Evolutionary conservation across 2,329 filamentous ascomycete genomes (phyloP).

Genomic region (Fusarium miscanthi): DNA sequence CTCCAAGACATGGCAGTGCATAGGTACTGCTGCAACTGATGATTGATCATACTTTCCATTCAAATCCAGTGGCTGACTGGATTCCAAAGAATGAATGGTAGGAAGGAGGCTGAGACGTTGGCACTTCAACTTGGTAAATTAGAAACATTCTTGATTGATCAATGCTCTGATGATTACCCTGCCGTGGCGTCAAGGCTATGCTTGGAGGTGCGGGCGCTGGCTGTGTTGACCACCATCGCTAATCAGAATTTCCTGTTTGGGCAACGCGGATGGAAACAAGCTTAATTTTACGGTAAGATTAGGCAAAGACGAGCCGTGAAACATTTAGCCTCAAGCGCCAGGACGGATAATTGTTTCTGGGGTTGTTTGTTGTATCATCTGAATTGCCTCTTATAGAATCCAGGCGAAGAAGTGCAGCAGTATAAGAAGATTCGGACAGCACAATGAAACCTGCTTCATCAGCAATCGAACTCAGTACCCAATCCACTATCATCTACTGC

Average conservation of each 20-base stretch:
- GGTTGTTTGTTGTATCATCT: background rate
- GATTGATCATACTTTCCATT: background rate
- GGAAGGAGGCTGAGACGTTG: background rate
- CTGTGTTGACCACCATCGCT: background rate
- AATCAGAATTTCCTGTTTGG: background rate
- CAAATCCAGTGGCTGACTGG: background rate
- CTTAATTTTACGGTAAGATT: background rate
- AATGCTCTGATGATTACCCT: background rate
- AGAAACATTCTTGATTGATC: background rate
- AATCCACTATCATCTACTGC: background rate
- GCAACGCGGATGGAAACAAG: background rate
- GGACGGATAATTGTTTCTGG: background rate
- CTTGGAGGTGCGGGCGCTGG: background rate
- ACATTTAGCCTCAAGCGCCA: background rate
- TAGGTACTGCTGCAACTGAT: background rate
- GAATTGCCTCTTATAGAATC: background rate
- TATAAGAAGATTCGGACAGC: background rate
- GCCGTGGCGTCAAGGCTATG: background rate
- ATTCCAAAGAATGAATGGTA: background rate
- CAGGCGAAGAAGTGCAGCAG: background rate
- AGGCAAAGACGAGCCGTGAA: background rate
- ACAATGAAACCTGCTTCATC: background rate
- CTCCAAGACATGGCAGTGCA: background rate
- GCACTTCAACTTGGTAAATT: accelerated
- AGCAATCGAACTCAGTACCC: background rate